Evolutionary conservation across 139 green algal genomes (phyloP), one percentile per base, ranked within the genome.

Genomic region (Edaphochlamys debaryana): DNA sequence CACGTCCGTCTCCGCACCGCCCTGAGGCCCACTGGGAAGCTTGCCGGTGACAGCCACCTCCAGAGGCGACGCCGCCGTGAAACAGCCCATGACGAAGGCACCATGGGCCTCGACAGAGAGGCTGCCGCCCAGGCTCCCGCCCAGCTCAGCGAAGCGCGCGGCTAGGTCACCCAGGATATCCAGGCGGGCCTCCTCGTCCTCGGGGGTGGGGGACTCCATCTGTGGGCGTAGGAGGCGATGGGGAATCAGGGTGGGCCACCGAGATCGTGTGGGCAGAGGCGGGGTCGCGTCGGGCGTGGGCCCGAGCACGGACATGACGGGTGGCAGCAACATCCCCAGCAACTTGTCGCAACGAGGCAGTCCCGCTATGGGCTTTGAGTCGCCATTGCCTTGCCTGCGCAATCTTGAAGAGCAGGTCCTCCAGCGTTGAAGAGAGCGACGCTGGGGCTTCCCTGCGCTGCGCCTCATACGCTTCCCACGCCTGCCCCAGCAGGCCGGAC

Each of bases 321-420:
- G n/a, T n/a, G n/a, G n/a, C n/a, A n/a, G n/a, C n/a, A n/a, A n/a
- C n/a, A n/a, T n/a, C n/a, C n/a, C n/a, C n/a, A n/a, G n/a, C n/a
- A n/a, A n/a, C n/a, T n/a, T n/a, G n/a, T n/a, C n/a, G n/a, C n/a
- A n/a, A n/a, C n/a, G n/a, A n/a, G n/a, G n/a, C n/a, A n/a, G n/a
- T n/a, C n/a, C n/a, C n/a, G n/a, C n/a, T n/a, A n/a, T n/a, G n/a
- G n/a, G n/a, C n/a, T n/a, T n/a, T n/a, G n/a, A n/a, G n/a, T n/a
- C n/a, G n/a, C n/a, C n/a, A n/a, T n/a, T n/a, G n/a, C n/a, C 45
- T 54, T 40, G 58, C 73, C 73, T 80, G 73, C 0, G 73, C 73
- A 20, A 80, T 80, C 13, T 80, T 80, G 30, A 70, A 56, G 48
- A 62, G 68, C 52, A 80, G 67, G 27, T 80, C 73, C 56, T 80